A percentile compares a stretch with the other conserved stretches of the same genome.
phyloP scores from a whole-genome alignment of 345 rosid genomes.

The Fremontodendron californicum region DNA sequence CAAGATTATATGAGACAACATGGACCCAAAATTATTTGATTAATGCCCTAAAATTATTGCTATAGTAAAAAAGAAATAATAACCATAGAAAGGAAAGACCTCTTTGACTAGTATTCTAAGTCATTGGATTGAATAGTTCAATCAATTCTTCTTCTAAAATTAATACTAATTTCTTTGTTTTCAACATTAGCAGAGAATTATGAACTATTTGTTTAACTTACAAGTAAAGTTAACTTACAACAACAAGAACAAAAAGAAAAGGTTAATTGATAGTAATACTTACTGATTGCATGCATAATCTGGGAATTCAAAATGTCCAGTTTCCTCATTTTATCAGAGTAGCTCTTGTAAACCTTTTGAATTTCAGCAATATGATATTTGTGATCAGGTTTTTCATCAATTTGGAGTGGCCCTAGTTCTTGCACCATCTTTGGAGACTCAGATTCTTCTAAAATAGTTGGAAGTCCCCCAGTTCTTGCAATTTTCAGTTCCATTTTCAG shows the following conservation, averaged over 20 bases:
- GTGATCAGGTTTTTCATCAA: slow-evolving; percentile 44
- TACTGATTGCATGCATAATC: slow-evolving; percentile 67
- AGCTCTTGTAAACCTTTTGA: slow-evolving; percentile 62
- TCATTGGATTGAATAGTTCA: slow-evolving; percentile 3
- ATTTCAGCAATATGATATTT: slow-evolving; percentile 48
- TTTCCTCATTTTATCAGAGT: slow-evolving; percentile 63
- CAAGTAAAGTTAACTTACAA: neutral
- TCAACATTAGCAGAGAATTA: neutral
- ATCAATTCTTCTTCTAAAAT: neutral
- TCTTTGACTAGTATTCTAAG: neutral
- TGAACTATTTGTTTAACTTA: neutral
- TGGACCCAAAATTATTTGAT: neutral
- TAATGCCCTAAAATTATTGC: neutral
- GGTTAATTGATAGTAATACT: slow-evolving; percentile 16
- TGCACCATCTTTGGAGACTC: slow-evolving; percentile 37
- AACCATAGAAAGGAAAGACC: neutral
- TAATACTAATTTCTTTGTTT: neutral
- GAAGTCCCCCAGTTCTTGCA: slow-evolving; percentile 77
- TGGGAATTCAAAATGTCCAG: slow-evolving; percentile 71
- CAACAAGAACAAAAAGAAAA: neutral
- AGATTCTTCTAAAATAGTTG: slow-evolving; percentile 75
- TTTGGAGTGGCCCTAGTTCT: slow-evolving; percentile 55
- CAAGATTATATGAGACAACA: neutral
- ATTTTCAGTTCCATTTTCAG: slow-evolving; percentile 52
- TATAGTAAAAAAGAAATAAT: neutral